Evolutionary conservation across 345 rosid species (phyloP), one percentile per base, ranked within the genome.

Genomic region (Alliaria petiolata): DNA sequence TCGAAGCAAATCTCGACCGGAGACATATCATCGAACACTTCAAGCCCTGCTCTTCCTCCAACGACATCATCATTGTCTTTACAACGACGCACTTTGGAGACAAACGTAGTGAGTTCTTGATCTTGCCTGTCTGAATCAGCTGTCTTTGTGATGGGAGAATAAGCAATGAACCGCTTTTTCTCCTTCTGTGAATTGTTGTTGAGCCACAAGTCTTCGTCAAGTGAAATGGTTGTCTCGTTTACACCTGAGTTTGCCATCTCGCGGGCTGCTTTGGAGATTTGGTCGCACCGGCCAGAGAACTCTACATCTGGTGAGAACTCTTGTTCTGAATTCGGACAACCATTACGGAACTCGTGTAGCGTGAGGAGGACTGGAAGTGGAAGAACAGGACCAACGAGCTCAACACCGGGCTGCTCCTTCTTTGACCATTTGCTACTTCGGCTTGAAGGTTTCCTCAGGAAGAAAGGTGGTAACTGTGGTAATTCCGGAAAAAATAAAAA

Each of bases 351-450:
- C 65, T 76, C 81, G 45, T 85, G 83, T 46, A 88, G 77, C 3
- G 87, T 79, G 16, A 61, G 61, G 56, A 90, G 81, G 67, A 85
- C 49, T 5, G 87, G 82, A 42, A 86, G 83, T 39, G 87, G 90
- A 71, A 88, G 77, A 70, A 84, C 81, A 19, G 93, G 93, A 59
- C 93, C 96, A 22, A 82, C 84, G 28, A 85, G 85, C 20, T 74
- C 74, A 57, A 78, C 81, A 65, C 63, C 69, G 6, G 65, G 78
- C 61, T 54, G 83, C 56, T 76, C 81, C 55, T 75, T 80, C n/a
- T 56, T 60, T 26, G 90, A 78, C 89, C 88, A 82, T 82, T 69
- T 86, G 46, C 65, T 83, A 76, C 92, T 84, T 28, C 83, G 75
- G 65, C 63, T 60, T 19, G 90, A 81, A 50, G 89, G 92, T 65